These are phyloP conservation scores for Gamarada debralockiae DNA, from an alignment of 495 filamentous ascomycete species.

Conservation along the genomic window DNA sequence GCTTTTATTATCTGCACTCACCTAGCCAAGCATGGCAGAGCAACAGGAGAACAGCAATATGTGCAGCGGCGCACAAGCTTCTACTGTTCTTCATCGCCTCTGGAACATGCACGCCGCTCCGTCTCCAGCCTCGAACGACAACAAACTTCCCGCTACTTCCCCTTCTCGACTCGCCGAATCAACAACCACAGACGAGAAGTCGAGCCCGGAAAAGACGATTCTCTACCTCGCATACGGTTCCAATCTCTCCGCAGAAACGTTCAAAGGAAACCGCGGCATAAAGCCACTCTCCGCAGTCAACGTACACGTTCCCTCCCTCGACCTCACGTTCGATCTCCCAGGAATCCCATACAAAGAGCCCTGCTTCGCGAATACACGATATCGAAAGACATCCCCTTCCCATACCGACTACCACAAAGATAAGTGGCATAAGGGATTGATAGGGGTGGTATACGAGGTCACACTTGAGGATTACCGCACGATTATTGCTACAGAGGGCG, in stretches of 20 bases:
- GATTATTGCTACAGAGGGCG: slow-evolving; percentile 89
- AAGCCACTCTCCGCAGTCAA: slow-evolving; percentile 71
- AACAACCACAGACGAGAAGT: too few species aligned
- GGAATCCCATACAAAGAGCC: slow-evolving; percentile 86
- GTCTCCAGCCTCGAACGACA: too few species aligned
- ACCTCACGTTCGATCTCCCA: slow-evolving; percentile 78
- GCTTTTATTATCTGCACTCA: too few species aligned
- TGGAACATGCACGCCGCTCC: too few species aligned
- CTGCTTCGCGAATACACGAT: slow-evolving; percentile 80
- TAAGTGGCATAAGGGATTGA: slow-evolving; percentile 71
- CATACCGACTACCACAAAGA: slow-evolving; percentile 39
- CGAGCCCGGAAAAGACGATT: slow-evolving; percentile 42
- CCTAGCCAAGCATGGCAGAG: too few species aligned
- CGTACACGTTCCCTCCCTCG: slow-evolving; percentile 73
- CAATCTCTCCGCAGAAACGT: slow-evolving; percentile 74
- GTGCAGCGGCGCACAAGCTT: too few species aligned
- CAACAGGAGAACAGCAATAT: too few species aligned
- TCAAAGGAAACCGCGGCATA: slow-evolving; percentile 71
- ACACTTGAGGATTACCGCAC: slow-evolving; percentile 73
- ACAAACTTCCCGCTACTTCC: too few species aligned
- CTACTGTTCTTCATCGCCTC: too few species aligned
- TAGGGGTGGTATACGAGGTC: slow-evolving; percentile 95
- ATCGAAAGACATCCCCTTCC: slow-evolving; percentile 38
- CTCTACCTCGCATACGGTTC: slow-evolving; percentile 96
- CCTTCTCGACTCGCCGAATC: too few species aligned